Percentiles rank a stretch among this genome's conserved stretches.
phyloP scores from a whole-genome alignment of 306 rosid species.

The Senna tora region DNA sequence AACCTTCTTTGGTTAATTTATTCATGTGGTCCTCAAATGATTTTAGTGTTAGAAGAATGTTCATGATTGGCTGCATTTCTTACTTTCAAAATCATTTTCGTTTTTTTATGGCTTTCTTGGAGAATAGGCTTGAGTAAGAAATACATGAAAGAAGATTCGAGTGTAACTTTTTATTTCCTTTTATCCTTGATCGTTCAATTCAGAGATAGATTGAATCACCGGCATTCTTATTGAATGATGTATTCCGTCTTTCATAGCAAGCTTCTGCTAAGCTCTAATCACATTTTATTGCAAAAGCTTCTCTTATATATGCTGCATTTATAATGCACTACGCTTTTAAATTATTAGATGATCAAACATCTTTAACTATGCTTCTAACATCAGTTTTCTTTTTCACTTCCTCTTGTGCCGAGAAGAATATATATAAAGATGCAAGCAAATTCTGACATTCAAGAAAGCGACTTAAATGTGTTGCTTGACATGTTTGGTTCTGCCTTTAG shows the following conservation, averaged over 20 bases:
- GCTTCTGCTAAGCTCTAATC: background rate
- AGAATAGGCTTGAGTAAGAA: background rate
- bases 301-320: background rate
- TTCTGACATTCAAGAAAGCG: slow-evolving; percentile 30
- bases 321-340: background rate
- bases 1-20: background rate
- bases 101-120: background rate
- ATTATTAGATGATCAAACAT: background rate
- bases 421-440: slow-evolving; percentile 29
- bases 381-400: background rate
- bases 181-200: background rate
- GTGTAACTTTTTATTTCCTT: background rate
- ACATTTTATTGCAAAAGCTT: slow-evolving; percentile 8
- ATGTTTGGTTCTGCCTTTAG: slow-evolving; percentile 40
- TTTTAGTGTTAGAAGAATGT: background rate
- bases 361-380: background rate
- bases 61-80: background rate
- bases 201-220: background rate
- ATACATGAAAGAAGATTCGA: background rate
- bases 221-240: background rate
- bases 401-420: slow-evolving; percentile 11
- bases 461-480: slow-evolving; percentile 38
- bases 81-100: background rate
- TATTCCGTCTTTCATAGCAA: background rate
- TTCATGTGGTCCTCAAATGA: background rate